A percentile compares a stretch with the other conserved stretches of the same genome.
These are phyloP conservation scores for Silene conica DNA, from an alignment of 148 eudicot species.

Conservation along the genomic window DNA sequence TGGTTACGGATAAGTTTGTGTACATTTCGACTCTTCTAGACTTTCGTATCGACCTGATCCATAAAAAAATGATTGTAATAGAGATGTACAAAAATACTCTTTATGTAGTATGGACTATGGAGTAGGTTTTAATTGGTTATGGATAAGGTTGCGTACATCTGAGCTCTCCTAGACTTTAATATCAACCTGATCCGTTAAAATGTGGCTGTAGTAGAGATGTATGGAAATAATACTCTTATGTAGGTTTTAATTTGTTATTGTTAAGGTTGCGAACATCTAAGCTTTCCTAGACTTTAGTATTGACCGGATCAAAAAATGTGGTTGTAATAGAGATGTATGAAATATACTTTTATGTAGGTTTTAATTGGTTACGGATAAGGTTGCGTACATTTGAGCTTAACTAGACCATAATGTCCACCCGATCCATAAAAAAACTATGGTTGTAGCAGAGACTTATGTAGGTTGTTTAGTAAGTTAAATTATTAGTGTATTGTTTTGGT, in stretches of 20 bases:
- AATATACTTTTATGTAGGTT: background rate
- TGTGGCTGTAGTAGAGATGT: background rate
- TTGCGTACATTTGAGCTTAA: background rate
- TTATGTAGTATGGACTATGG: too few relatives aligned
- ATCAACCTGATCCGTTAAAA: background rate
- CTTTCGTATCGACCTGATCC: background rate
- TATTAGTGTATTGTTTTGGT: too few relatives aligned
- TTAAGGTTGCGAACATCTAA: constrained; percentile 8
- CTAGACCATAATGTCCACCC: background rate
- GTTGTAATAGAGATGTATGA: background rate
- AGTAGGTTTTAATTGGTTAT: background rate
- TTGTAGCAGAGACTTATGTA: background rate
- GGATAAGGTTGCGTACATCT: constrained; percentile 13
- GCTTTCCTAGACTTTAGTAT: background rate
- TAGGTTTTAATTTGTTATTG: background rate
- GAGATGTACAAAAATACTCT: background rate
- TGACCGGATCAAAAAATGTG: background rate
- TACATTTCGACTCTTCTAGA: background rate
- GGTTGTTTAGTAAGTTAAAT: background rate
- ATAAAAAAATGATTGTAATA: background rate
- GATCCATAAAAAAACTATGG: background rate
- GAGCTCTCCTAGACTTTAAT: background rate
- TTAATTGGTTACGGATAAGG: constrained; percentile 3
- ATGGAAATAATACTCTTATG: background rate
- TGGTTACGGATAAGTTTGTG: constrained; percentile 8